Conservation (phyloP, 2,329 filamentous ascomycete genomes). For the Scedosporium minutisporum region DNA sequence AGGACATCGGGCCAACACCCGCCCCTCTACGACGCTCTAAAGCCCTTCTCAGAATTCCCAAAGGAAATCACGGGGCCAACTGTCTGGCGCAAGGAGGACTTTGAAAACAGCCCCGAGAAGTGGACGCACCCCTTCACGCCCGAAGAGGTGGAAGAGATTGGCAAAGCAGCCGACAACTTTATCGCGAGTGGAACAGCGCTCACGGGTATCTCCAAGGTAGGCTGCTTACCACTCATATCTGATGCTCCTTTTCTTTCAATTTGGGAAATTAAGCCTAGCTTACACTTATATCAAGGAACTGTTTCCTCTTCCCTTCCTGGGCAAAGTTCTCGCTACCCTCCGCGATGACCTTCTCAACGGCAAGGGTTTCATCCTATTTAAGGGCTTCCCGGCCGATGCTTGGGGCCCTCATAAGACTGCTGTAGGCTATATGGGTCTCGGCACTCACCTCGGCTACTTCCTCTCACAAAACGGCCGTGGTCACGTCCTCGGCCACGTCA, state of each 20-base stretch:
- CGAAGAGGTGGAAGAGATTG: slow-evolving; percentile 59
- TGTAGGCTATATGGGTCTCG: slow-evolving; percentile 83
- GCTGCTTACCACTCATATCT: background rate
- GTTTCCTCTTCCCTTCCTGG: slow-evolving; percentile 33
- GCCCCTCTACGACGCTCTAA: slow-evolving; percentile 56
- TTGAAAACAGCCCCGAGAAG: slow-evolving; percentile 49
- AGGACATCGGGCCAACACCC: slow-evolving; percentile 59
- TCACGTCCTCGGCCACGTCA: slow-evolving; percentile 77
- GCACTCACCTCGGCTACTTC: slow-evolving; percentile 79
- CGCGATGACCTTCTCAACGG: slow-evolving; percentile 53
- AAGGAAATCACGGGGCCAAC: slow-evolving; percentile 61
- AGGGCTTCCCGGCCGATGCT: slow-evolving; percentile 64
- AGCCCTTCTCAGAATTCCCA: slow-evolving; percentile 61
- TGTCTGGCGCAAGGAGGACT: slow-evolving; percentile 61
- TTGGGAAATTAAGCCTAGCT: background rate
- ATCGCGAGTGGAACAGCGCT: slow-evolving; percentile 54
- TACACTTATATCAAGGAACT: slow-evolving; percentile 19
- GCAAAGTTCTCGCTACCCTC: slow-evolving; percentile 23
- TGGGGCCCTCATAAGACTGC: slow-evolving; percentile 77
- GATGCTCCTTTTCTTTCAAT: background rate
- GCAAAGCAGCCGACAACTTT: slow-evolving; percentile 58
- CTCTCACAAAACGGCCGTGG: slow-evolving; percentile 77
- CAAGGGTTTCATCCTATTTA: slow-evolving; percentile 86
- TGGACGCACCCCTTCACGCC: slow-evolving; percentile 65
- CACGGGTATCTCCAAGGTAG: slow-evolving; percentile 50